phyloP scores from a whole-genome alignment of 495 filamentous ascomycete species.

The Aspergillus heteromorphus region DNA sequence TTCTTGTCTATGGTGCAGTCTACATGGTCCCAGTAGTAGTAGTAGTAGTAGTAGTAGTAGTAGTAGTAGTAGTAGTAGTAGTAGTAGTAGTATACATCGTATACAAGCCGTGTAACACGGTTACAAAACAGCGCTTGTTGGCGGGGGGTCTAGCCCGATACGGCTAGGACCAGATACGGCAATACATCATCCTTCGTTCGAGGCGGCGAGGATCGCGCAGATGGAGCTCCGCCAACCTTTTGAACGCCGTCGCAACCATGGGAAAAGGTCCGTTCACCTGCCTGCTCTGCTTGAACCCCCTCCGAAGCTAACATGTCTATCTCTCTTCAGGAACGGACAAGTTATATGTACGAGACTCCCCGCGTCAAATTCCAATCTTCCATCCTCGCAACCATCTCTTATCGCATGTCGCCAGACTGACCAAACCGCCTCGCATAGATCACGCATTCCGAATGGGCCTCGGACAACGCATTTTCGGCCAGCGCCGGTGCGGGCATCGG shows the following conservation, averaged over 20 bases:
- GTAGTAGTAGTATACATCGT: too few species aligned
- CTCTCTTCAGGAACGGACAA: conserved; percentile 56
- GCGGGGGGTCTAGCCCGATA: conserved; percentile 1
- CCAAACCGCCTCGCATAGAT: conserved; percentile 46
- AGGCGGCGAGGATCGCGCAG: conserved; percentile 6
- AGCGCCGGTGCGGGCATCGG: conserved; percentile 64
- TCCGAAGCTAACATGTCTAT: conserved; percentile 7
- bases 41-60: too few species aligned
- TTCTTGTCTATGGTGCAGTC: not conserved
- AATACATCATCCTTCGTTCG: conserved; percentile 9
- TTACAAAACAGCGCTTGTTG: not conserved
- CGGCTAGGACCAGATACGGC: conserved; percentile 1
- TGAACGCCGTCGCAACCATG: conserved; percentile 34
- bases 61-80: too few species aligned
- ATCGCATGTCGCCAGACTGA: conserved; percentile 9
- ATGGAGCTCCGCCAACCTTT: conserved; percentile 1
- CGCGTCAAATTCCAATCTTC: not conserved
- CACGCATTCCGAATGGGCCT: conserved; percentile 95
- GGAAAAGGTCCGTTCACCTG: conserved; percentile 47
- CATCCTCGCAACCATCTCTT: not conserved
- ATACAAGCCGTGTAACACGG: not conserved
- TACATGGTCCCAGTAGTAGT: too few species aligned
- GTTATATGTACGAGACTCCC: conserved; percentile 56
- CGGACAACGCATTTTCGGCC: conserved; percentile 75
- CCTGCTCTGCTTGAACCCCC: not conserved